Base-by-base conservation (phyloP, 345 rosid species). In the Lumnitzera littorea region DNA sequence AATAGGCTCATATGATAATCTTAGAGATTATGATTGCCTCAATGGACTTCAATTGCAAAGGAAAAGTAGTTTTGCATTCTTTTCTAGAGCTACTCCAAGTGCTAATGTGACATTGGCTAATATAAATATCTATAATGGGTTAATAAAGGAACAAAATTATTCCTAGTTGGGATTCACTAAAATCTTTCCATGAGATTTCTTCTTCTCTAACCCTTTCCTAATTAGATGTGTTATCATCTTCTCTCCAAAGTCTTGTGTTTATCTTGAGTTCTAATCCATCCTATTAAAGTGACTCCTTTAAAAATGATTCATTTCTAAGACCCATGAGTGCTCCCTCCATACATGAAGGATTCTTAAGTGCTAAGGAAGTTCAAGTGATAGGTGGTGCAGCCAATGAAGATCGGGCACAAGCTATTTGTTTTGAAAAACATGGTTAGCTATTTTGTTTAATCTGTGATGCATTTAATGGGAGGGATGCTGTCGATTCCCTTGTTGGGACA, bases 361-460 rank as follows among this genome's bases (percentile, higher is more conserved):
- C 84, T 46, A 73, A 65, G 75, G 96, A 94, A 69, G 83, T 94
- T 63, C 99, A 94, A 72, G 85, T 88, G 58, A 97, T 97, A 3
- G 97, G 97, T 15, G 99, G 99, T 60, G 99, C 99, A 67, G 99
- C 99, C 13, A 97, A 97, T 24, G 97, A 94, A 75, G 99, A 88
- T 73, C 80, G 96, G 58, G 97, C 90, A 67, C 99, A 90, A 68
- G 99, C 97, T 50, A 95, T 94, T 67, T 94, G 99, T 70, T 94
- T 95, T 61, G 97, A 90, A 70, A 97, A 94, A 75, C 81, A 90
- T 20, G 97, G 95, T 17, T 88, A 85, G 95, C 83, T 94, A 12
- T 90, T 88, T 58, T 90, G 99, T 49, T 95, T 86, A 11, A 88
- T 94, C 29, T 94, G 84, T 59, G 99, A 90, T 52, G 99, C 97